These are phyloP conservation scores for Crithidia bombi DNA, from an alignment of 208 protist genomes.

Conservation along the genomic window DNA sequence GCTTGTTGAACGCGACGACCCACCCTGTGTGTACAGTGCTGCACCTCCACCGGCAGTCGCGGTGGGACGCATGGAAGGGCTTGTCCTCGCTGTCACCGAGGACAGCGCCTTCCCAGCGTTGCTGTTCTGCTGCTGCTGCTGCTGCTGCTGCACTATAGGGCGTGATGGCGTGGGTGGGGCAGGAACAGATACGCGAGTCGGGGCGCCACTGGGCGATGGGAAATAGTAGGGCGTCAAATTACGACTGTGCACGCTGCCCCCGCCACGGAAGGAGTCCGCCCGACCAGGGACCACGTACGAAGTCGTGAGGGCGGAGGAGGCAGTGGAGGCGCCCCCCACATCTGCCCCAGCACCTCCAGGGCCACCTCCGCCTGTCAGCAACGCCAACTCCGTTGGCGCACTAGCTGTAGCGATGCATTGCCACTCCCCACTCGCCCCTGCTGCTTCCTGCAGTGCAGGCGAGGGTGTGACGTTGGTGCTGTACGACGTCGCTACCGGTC, in stretches of 20 bases:
- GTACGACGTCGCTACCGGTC: slow-evolving; percentile 1
- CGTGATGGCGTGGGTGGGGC: slow-evolving; percentile 1
- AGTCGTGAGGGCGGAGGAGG: slow-evolving; percentile 3
- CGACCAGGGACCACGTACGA: background rate
- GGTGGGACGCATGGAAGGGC: background rate
- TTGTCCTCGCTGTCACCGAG: background rate
- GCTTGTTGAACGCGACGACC: background rate
- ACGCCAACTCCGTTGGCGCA: background rate
- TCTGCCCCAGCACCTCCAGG: background rate
- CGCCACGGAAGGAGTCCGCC: slow-evolving; percentile 1
- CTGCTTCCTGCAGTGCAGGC: slow-evolving; percentile 7
- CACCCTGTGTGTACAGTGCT: background rate
- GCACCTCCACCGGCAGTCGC: background rate
- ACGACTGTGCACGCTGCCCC: slow-evolving; percentile 7
- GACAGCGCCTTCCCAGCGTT: background rate
- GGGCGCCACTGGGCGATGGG: background rate
- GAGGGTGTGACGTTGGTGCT: slow-evolving; percentile 10
- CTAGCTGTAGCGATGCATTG: background rate
- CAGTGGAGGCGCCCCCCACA: slow-evolving; percentile 11
- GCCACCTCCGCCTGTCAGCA: background rate
- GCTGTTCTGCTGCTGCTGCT: no score
- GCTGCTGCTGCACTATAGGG: background rate
- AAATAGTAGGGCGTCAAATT: slow-evolving; percentile 10
- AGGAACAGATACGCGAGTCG: background rate
- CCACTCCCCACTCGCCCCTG: background rate